Percentiles rank a stretch among this genome's conserved stretches.
Conservation (phyloP, 371 early-diverging fungal genomes). For the Vairimorpha ceranae region DNA sequence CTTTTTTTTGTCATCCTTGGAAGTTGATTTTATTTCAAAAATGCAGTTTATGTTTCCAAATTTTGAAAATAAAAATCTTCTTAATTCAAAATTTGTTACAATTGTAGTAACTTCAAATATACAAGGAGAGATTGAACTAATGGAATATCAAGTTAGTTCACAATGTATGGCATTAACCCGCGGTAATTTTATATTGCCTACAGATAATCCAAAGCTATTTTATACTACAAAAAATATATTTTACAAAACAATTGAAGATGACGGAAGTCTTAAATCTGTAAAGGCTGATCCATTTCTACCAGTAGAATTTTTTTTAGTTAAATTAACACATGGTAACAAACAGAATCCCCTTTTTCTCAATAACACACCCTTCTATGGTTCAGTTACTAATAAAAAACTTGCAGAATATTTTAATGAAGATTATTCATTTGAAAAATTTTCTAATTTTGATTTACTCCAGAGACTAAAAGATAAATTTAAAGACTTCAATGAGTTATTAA, state of each 20-base stretch:
- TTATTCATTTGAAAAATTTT: constrained; percentile 39
- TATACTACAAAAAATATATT: constrained; percentile 71
- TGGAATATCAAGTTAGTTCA: constrained; percentile 82
- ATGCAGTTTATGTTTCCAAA: constrained; percentile 74
- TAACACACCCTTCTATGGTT: constrained; percentile 8
- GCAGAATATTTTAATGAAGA: constrained; percentile 45
- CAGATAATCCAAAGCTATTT: constrained; percentile 74
- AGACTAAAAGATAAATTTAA: constrained; percentile 6
- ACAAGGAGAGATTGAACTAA: constrained; percentile 75
- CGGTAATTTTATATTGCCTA: constrained; percentile 80
- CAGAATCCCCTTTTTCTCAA: constrained; percentile 15
- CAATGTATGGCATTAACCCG: constrained; percentile 77
- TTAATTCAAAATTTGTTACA: constrained; percentile 76
- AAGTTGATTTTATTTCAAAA: constrained; percentile 76
- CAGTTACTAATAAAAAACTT: constrained; percentile 26
- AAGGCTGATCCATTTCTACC: constrained; percentile 47
- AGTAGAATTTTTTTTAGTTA: constrained; percentile 48
- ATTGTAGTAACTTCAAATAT: constrained; percentile 54
- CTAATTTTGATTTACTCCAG: constrained; percentile 36
- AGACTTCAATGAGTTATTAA: constrained; percentile 15
- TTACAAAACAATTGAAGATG: constrained; percentile 35
- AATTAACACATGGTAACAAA: constrained; percentile 43
- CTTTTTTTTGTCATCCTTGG: constrained; percentile 84
- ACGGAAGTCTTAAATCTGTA: not conserved
- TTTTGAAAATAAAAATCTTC: constrained; percentile 63